Evolutionary conservation across 2,329 filamentous ascomycete genomes (phyloP), one percentile per base, ranked within the genome.

Genomic region (Phialophora chinensis): DNA sequence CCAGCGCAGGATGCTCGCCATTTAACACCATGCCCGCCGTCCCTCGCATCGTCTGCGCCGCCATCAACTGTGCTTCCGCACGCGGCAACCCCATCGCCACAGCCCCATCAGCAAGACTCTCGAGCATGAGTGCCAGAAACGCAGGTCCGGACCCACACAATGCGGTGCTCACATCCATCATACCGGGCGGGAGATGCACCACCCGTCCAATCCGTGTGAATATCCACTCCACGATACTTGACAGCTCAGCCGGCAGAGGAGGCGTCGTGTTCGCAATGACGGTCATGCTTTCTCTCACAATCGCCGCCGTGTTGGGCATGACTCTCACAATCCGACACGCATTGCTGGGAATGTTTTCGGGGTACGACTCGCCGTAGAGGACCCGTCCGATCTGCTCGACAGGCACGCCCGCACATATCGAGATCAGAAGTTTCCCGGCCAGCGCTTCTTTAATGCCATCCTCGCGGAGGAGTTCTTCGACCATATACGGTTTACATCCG

Each of bases 221-320:
- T 42, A 89, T 86, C 79, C 85, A 87, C 25, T 79, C 79, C 0
- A 86, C 79, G 6, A 87, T 75, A 20, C 74, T 73, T 8, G 77
- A 71, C 61, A 81, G 80, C 12, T 79, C 74, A 1, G 78, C 71
- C 3, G 77, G 74, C 1, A 86, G 78, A 4, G 84, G 81, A 1
- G 83, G 82, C 3, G 77, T 78, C 1, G 79, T 77, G 1, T 84
- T 87, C 56, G 87, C 88, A 71, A 96, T 90, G 62, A 95, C 88
- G 3, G 90, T 94, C 91, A 95, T 95, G 72, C 87, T 89, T 78
- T 96, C 89, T 55, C 91, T 82, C 65, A 96, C 90, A 57, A 91
- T 84, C 29, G 89, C 88, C 11, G 92, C 91, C 0, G 91, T 93
- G 81, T 96, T 96, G 72, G 92, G 92, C 87, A 96, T 92, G 62